Percentiles rank a stretch among this genome's conserved stretches.
Evolutionary conservation across 75 land plant genomes (phyloP).

Genomic region (Sequoia sempervirens): DNA sequence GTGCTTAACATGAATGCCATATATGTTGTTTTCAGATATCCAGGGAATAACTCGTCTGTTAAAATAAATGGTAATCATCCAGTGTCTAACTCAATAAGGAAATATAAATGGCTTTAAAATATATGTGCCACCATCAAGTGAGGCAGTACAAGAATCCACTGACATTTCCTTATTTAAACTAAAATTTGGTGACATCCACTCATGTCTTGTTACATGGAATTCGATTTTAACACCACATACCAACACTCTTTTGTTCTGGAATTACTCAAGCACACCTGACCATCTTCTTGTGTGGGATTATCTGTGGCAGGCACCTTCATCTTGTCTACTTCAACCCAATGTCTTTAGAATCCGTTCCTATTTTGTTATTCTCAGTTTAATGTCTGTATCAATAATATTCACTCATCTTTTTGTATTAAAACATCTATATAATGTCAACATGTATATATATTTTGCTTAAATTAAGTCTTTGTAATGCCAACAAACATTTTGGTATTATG

Average conservation of each 20-base stretch:
- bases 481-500: neutral
- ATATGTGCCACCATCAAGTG: neutral
- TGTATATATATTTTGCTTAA: neutral
- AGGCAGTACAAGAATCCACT: neutral
- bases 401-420: neutral
- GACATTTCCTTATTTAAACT: neutral
- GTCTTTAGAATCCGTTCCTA: neutral
- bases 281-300: neutral
- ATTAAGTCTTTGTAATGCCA: neutral
- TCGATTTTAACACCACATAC: neutral
- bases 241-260: neutral
- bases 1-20: neutral
- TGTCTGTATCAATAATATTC: neutral
- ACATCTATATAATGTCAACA: neutral
- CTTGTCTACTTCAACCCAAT: neutral
- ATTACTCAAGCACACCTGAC: neutral
- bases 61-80: neutral
- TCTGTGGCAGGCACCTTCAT: neutral
- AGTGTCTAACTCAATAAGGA: neutral
- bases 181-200: neutral
- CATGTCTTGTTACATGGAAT: neutral
- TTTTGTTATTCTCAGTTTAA: neutral
- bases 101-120: neutral
- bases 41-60: neutral
- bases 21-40: neutral